Conservation (phyloP, 805 yeast genomes). For the Ogataea parapolymorpha region DNA sequence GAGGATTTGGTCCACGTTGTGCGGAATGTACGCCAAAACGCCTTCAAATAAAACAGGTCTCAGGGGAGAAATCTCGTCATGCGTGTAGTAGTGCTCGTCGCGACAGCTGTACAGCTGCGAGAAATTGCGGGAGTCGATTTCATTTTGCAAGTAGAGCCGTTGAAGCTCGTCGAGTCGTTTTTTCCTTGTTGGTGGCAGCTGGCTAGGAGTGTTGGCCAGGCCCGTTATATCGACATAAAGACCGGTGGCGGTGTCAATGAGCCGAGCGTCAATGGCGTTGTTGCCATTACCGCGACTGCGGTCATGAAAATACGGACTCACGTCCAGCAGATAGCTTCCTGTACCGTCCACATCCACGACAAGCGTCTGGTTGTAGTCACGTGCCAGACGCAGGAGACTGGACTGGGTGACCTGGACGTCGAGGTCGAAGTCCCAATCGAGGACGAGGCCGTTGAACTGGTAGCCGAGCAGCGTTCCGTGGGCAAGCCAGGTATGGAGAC, state of each 20-base stretch:
- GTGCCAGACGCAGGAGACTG: constrained; percentile 42
- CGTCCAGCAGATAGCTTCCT: constrained; percentile 33
- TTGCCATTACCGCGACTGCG: constrained; percentile 42
- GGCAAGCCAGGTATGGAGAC: constrained; percentile 55
- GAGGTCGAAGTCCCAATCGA: constrained; percentile 62
- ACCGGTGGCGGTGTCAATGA: constrained; percentile 49
- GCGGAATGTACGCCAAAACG: constrained; percentile 44
- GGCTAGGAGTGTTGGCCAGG: constrained; percentile 23
- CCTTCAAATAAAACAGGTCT: constrained; percentile 59
- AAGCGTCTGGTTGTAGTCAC: constrained; percentile 46
- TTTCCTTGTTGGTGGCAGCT: constrained; percentile 7
- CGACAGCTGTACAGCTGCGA: constrained; percentile 41
- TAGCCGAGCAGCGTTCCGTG: constrained; percentile 64
- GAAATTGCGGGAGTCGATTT: constrained; percentile 9
- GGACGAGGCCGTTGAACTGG: constrained; percentile 54
- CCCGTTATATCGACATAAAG: constrained; percentile 45
- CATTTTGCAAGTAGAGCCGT: constrained; percentile 15
- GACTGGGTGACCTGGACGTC: constrained; percentile 58
- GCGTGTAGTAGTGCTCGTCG: constrained; percentile 51
- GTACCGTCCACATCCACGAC: constrained; percentile 41
- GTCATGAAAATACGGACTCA: constrained; percentile 33
- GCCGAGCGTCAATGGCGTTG: constrained; percentile 54
- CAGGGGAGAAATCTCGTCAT: constrained; percentile 51
- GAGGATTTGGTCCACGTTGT: constrained; percentile 33
- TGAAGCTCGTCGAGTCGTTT: constrained; percentile 16